Conservation (phyloP, 208 protist genomes). For the Plasmodiophora brassicae region DNA sequence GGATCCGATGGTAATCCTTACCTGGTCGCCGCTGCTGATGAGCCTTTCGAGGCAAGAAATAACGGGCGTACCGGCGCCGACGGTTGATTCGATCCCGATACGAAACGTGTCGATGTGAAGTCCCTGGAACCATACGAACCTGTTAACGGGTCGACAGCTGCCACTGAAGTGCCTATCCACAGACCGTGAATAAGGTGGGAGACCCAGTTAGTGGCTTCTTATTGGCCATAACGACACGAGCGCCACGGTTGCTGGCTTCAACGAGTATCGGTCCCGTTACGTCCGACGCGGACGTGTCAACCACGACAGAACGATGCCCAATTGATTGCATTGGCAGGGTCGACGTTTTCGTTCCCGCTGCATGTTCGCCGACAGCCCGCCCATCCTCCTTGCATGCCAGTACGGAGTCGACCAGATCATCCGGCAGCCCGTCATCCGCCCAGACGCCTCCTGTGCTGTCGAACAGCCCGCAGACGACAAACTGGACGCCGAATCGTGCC, state of each 20-base stretch:
- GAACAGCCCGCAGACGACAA: background rate
- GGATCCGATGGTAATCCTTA: background rate
- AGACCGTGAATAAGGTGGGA: background rate
- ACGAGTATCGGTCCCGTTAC: background rate
- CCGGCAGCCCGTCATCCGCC: background rate
- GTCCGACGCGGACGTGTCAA: background rate
- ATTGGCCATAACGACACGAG: background rate
- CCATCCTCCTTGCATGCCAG: background rate
- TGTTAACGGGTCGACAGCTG: background rate
- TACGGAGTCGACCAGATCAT: background rate
- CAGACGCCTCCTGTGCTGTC: background rate
- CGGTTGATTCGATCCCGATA: slow-evolving; percentile 11
- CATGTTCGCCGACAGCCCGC: background rate
- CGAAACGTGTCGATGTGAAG: background rate
- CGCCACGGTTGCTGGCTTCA: background rate
- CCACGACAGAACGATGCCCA: background rate
- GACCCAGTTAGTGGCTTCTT: background rate
- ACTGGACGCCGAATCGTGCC: background rate
- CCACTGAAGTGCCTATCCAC: background rate
- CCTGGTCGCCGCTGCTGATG: background rate
- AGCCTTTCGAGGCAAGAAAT: background rate
- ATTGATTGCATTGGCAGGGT: background rate
- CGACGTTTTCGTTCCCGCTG: background rate
- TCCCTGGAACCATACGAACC: background rate
- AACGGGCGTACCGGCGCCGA: slow-evolving; percentile 20